Base-by-base conservation (phyloP, 306 rosid genomes). In the Quercus alba region DNA sequence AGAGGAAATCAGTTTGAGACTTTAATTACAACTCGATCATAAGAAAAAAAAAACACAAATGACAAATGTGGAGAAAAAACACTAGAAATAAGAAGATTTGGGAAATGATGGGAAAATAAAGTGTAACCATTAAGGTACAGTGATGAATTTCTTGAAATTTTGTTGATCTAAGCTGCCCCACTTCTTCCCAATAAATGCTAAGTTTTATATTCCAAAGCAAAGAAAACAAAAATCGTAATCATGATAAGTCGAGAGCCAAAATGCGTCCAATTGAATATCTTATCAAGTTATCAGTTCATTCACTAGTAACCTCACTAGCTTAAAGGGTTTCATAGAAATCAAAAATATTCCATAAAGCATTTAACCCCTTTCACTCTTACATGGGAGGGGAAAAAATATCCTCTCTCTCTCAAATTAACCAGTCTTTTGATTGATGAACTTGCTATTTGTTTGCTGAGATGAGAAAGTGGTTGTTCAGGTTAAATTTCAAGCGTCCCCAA, bases 401-500 rank as follows among this genome's bases (percentile, higher is more conserved):
- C 30, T 4, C 77, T 70, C 38, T 49, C 77, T 72, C 62, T 75
- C 59, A 82, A 77, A 54, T 73, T 77, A 79, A 83, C 77, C 78
- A 33, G 69, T 70, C 81, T 20, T 69, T 77, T 80, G 66, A 79
- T 64, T 38, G 73, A 75, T 62, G 84, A 77, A 69, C 54, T 70
- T 46, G 76, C 69, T 19, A 25, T 35, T 61, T 77, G 67, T 28
- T 52, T 54, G 56, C 31, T 72, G 82, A 80, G 68, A 82, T 77
- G 80, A 64, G 75, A 54, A 84, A 80, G 58, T 75, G 84, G 80
- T 57, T 76, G 81, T 74, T 78, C 71, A 54, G 83, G 86, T 84
- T 78, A 82, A 86, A 70, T 78, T 75, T 84, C 76, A 84, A 76
- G 87, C 58, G 87, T 31, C 75, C 82, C 86, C 78, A 70, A 38